Evolutionary conservation across 495 filamentous ascomycete genomes (phyloP).

Genomic region (Penicillium malachiteum): DNA sequence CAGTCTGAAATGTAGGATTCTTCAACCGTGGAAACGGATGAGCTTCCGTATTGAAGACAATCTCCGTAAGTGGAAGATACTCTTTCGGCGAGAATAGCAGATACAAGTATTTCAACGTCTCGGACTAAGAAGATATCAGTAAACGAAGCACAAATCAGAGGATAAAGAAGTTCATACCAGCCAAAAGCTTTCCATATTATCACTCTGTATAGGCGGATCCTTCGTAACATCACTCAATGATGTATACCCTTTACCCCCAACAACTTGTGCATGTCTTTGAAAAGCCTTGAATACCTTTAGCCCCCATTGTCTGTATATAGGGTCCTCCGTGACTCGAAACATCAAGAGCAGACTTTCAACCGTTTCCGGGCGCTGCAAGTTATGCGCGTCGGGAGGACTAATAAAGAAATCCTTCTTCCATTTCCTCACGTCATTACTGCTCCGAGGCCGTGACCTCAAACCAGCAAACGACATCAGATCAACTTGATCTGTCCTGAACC

Average conservation of each 20-base stretch:
- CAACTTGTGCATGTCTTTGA: constrained; percentile 64
- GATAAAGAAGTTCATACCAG: constrained; percentile 34
- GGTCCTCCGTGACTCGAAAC: constrained; percentile 84
- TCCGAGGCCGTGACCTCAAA: background rate
- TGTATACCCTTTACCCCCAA: constrained; percentile 52
- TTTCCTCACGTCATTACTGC: constrained; percentile 4
- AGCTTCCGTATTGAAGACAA: constrained; percentile 7
- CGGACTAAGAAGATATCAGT: constrained; percentile 44
- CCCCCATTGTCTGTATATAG: constrained; percentile 79
- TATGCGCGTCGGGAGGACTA: constrained; percentile 67
- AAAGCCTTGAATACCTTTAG: constrained; percentile 89
- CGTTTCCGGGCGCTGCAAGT: constrained; percentile 82
- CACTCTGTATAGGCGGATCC: constrained; percentile 32
- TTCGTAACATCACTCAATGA: constrained; percentile 13
- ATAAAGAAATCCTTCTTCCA: constrained; percentile 58
- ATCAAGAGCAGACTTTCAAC: constrained; percentile 85
- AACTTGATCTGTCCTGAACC: constrained; percentile 65
- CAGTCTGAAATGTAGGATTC: constrained; percentile 2
- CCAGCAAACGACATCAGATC: constrained; percentile 3
- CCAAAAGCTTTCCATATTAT: constrained; percentile 87
- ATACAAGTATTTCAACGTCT: constrained; percentile 88
- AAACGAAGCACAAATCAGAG: background rate
- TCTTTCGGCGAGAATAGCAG: constrained; percentile 63
- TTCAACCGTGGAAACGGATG: constrained; percentile 1
- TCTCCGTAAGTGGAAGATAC: constrained; percentile 1